Evolutionary conservation across 1,139 yeast species (phyloP).

Genomic region (Insectozyma bohioensis): DNA sequence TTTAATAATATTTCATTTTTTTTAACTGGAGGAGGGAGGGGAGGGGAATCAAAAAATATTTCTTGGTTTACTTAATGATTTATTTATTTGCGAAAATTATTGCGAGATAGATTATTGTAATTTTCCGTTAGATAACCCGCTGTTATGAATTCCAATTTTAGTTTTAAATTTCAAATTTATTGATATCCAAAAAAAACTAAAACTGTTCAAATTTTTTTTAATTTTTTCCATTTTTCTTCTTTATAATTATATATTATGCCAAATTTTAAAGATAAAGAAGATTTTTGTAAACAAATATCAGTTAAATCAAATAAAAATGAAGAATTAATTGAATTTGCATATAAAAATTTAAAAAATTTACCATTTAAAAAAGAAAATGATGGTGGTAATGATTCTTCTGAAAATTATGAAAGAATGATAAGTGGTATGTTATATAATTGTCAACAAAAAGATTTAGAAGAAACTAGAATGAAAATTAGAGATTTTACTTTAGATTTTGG

Average conservation of each 20-base stretch:
- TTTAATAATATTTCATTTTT: too few species aligned
- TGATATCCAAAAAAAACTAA: too few species aligned
- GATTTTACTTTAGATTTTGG: conserved; percentile 33
- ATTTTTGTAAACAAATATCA: conserved; percentile 14
- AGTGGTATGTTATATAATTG: conserved; percentile 17
- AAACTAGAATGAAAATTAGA: conserved; percentile 13
- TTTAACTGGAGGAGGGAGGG: background rate
- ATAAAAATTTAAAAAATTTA: conserved; percentile 37
- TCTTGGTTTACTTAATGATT: too few species aligned
- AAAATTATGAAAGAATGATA: conserved; percentile 43
- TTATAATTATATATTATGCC: conserved; percentile 8
- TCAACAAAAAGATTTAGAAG: conserved; percentile 11
- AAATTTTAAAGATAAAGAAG: conserved; percentile 13
- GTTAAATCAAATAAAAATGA: conserved; percentile 25
- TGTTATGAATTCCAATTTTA: too few species aligned
- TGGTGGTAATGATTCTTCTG: conserved; percentile 16
- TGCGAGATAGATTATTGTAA: too few species aligned
- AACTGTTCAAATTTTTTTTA: background rate
- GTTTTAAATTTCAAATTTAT: too few species aligned
- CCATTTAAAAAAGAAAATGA: conserved; percentile 33
- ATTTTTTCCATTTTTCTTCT: conserved; percentile 1
- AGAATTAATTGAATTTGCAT: conserved; percentile 43
- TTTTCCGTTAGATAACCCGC: too few species aligned
- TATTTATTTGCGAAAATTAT: too few species aligned
- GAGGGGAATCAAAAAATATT: background rate